These are phyloP conservation scores for Fusarium guadeloupense DNA, from an alignment of 2,329 filamentous ascomycete species.

Conservation along the genomic window DNA sequence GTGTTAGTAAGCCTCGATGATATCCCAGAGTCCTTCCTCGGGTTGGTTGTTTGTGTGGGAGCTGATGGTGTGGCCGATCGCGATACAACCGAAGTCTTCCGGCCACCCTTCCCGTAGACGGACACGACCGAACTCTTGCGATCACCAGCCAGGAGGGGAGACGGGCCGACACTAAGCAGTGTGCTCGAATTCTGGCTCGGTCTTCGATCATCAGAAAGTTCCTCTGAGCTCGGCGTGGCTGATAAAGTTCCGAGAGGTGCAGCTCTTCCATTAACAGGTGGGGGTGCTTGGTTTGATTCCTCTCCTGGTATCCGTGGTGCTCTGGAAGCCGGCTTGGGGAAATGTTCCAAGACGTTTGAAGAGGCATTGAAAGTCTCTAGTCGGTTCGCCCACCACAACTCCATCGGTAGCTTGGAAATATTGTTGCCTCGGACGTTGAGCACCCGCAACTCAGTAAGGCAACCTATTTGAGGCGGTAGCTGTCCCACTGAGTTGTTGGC, in stretches of 20 bases:
- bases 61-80: slow-evolving; percentile 61
- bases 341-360: slow-evolving; percentile 89
- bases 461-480: slow-evolving; percentile 87
- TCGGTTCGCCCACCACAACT: slow-evolving; percentile 95
- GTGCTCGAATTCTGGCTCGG: slow-evolving; percentile 87
- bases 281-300: slow-evolving; percentile 48
- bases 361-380: slow-evolving; percentile 94
- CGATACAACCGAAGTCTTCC: slow-evolving; percentile 86
- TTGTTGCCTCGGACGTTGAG: slow-evolving; percentile 95
- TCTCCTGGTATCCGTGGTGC: slow-evolving; percentile 69
- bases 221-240: slow-evolving; percentile 78
- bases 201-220: slow-evolving; percentile 74
- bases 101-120: slow-evolving; percentile 77
- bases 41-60: slow-evolving; percentile 61
- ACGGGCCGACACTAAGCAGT: slow-evolving; percentile 78
- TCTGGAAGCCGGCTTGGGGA: slow-evolving; percentile 85
- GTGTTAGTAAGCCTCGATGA: slow-evolving; percentile 83
- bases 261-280: slow-evolving; percentile 54
- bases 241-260: slow-evolving; percentile 55
- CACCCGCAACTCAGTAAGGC: slow-evolving; percentile 82
- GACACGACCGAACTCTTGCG: slow-evolving; percentile 89
- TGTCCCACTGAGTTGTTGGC: slow-evolving; percentile 89
- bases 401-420: slow-evolving; percentile 84
- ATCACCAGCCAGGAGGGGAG: slow-evolving; percentile 69
- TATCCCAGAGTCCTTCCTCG: slow-evolving; percentile 88